These are phyloP conservation scores for Cutaneotrichosporon sp. DNA, from an alignment of 1,284 basidiomycete genomes.

Conservation along the genomic window DNA sequence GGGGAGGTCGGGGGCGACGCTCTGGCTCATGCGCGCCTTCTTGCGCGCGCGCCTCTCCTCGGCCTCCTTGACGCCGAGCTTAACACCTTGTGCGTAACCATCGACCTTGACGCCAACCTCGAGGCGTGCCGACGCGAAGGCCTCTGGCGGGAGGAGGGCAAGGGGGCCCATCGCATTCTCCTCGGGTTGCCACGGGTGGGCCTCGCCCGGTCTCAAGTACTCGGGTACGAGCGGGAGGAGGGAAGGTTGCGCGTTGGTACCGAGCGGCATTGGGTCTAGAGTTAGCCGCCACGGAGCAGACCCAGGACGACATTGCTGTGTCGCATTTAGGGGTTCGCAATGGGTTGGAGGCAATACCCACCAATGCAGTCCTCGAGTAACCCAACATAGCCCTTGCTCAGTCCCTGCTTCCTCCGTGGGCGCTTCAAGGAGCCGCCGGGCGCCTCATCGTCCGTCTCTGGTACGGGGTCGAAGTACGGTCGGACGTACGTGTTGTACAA, in stretches of 20 bases:
- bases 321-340: too few relatives aligned
- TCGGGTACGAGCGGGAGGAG: constrained; percentile 32
- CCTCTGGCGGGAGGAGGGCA: constrained; percentile 27
- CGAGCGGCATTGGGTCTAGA: constrained; percentile 40
- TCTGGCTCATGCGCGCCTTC: constrained; percentile 22
- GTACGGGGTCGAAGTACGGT: constrained; percentile 36
- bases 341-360: constrained; percentile 19
- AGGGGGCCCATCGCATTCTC: constrained; percentile 20
- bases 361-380: constrained; percentile 49
- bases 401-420: constrained; percentile 22
- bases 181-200: constrained; percentile 11
- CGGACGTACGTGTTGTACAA: constrained; percentile 47
- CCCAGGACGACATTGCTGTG: not conserved
- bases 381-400: constrained; percentile 46
- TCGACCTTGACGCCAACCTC: constrained; percentile 38
- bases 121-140: constrained; percentile 33
- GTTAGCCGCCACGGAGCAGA: not conserved
- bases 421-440: constrained; percentile 14
- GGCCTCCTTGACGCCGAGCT: constrained; percentile 34
- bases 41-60: constrained; percentile 23
- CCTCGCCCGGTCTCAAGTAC: constrained; percentile 10
- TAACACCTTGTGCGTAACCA: constrained; percentile 40
- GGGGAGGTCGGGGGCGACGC: constrained; percentile 26
- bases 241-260: constrained; percentile 29
- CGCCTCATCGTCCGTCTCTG: constrained; percentile 29